Conservation (phyloP, 352 stramenopile species). For the Pythium insidiosum region DNA sequence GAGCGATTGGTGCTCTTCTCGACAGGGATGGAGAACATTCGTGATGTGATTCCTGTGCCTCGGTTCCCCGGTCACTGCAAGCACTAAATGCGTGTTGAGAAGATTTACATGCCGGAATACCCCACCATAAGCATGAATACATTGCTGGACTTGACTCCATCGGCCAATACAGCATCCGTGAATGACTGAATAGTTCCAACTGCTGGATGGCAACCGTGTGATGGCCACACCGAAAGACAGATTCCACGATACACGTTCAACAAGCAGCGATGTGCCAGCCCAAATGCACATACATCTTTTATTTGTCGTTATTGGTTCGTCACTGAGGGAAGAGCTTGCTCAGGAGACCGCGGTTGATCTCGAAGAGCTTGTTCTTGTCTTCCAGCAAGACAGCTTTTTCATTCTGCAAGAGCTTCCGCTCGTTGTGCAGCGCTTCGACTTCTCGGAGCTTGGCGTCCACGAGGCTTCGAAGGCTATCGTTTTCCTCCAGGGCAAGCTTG, state of each 20-base stretch:
- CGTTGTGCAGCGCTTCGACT: constrained; percentile 35
- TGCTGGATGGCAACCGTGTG: too few species aligned
- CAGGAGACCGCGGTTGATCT: constrained; percentile 67
- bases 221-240: too few species aligned
- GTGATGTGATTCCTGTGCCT: constrained; percentile 96
- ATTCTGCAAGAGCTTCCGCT: constrained; percentile 54
- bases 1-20: constrained; percentile 97
- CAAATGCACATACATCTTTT: too few species aligned
- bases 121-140: background rate
- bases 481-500: constrained; percentile 58
- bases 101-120: background rate
- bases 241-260: too few species aligned
- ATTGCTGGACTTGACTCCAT: too few species aligned
- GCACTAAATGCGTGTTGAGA: constrained; percentile 13
- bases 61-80: constrained; percentile 93
- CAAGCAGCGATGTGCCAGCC: too few species aligned
- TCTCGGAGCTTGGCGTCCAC: constrained; percentile 46
- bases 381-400: constrained; percentile 60
- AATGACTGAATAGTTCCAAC: too few species aligned
- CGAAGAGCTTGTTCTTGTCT: constrained; percentile 75
- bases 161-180: too few species aligned
- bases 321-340: constrained; percentile 61
- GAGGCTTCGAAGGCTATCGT: constrained; percentile 40
- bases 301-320: too few species aligned
- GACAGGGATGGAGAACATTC: constrained; percentile 98